These are phyloP conservation scores for Arthrinium phaeospermum DNA, from an alignment of 2,329 filamentous ascomycete genomes.

Conservation along the genomic window DNA sequence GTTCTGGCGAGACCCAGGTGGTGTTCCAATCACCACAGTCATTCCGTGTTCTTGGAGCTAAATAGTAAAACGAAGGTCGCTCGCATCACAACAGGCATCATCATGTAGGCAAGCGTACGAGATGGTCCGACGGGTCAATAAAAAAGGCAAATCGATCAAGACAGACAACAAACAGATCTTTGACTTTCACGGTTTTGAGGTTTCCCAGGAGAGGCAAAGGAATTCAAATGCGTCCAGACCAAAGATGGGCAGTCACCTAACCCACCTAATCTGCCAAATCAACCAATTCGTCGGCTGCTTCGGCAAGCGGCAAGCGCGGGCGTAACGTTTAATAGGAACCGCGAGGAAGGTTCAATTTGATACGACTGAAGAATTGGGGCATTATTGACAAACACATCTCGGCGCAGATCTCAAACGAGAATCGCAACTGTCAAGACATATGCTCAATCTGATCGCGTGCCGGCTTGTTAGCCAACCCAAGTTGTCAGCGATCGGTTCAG, in stretches of 20 bases:
- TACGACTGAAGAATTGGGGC: not conserved
- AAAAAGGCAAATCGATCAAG: not conserved
- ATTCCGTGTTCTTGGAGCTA: not conserved
- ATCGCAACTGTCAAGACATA: not conserved
- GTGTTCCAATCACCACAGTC: not conserved
- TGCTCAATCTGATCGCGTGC: not conserved
- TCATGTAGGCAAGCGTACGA: not conserved
- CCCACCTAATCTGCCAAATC: not conserved
- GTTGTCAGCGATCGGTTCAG: not conserved
- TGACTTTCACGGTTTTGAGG: not conserved
- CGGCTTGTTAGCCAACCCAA: too few species aligned
- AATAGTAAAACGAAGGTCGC: not conserved
- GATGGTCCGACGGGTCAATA: not conserved
- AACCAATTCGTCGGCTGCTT: not conserved
- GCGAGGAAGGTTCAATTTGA: not conserved
- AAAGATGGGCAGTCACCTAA: not conserved
- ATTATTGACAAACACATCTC: not conserved
- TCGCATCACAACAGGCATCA: not conserved
- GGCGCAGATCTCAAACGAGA: not conserved
- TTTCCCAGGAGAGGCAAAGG: not conserved
- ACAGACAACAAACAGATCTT: not conserved
- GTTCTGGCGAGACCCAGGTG: not conserved
- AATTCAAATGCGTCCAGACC: not conserved
- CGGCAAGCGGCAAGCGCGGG: conserved; percentile 12
- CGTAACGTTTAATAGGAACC: not conserved